These are phyloP conservation scores for Bipolaris oryzae DNA, from an alignment of 2,329 filamentous ascomycete genomes.

Conservation along the genomic window DNA sequence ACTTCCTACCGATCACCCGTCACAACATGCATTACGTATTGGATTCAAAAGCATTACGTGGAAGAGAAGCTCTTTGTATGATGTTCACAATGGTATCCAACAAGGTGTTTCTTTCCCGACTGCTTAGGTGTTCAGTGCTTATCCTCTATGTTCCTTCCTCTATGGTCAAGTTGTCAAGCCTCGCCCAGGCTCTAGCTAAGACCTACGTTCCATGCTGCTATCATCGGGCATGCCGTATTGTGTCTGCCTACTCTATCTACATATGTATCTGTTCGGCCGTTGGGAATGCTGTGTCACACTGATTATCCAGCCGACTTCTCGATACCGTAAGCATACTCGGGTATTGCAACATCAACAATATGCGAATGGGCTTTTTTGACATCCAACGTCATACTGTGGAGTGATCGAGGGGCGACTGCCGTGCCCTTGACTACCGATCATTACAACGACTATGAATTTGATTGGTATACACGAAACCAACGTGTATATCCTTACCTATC, in stretches of 20 bases:
- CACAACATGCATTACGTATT: neutral
- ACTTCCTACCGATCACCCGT: neutral
- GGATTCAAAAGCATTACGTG: neutral
- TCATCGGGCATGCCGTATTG: neutral
- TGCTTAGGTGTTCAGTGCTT: neutral
- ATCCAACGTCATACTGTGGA: neutral
- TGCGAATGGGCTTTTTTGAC: constrained; percentile 16
- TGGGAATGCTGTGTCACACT: constrained; percentile 3
- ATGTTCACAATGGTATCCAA: neutral
- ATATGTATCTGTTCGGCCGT: neutral
- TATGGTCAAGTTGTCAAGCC: neutral
- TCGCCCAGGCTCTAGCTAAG: neutral
- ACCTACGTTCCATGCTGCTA: neutral
- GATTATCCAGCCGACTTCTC: neutral
- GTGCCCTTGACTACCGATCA: neutral
- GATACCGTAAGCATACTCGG: constrained; percentile 6
- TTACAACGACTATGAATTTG: neutral
- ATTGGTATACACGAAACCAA: neutral
- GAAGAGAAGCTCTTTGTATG: neutral
- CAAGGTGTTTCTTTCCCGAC: neutral
- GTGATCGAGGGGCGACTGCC: constrained; percentile 1
- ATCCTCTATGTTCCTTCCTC: neutral
- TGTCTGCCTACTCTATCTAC: neutral
- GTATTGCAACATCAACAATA: constrained; percentile 18
- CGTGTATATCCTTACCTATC: neutral